Percentiles rank a stretch among this genome's conserved stretches.
These are phyloP conservation scores for Ceratobasidium sp. DNA, from an alignment of 1,284 basidiomycete species.

Conservation along the genomic window DNA sequence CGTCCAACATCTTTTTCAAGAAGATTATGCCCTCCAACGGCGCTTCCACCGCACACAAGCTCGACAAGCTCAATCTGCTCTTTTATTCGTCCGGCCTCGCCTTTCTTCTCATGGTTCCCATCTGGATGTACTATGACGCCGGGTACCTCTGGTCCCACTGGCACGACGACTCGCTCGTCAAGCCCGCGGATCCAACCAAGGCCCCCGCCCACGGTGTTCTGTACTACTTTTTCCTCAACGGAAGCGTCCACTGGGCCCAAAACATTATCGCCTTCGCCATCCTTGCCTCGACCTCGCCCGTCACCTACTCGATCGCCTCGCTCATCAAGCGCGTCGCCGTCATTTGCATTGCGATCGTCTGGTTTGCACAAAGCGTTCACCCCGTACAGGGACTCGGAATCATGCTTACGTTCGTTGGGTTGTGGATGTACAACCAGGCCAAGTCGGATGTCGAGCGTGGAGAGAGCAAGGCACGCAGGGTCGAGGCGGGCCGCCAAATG, in stretches of 20 bases:
- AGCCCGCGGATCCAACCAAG: constrained; percentile 39
- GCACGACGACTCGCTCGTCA: constrained; percentile 53
- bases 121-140: constrained; percentile 89
- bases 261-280: constrained; percentile 98
- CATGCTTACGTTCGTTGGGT: constrained; percentile 83
- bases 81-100: constrained; percentile 96
- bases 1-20: constrained; percentile 99
- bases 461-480: constrained; percentile 82
- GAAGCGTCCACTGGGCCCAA: constrained; percentile 94
- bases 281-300: constrained; percentile 93
- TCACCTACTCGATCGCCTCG: constrained; percentile 98
- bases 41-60: constrained; percentile 66
- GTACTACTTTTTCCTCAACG: constrained; percentile 88
- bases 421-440: constrained; percentile 96
- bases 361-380: constrained; percentile 92
- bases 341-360: constrained; percentile 96
- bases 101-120: constrained; percentile 91
- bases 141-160: constrained; percentile 62
- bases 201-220: constrained; percentile 61
- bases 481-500: constrained; percentile 80
- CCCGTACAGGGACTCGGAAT: constrained; percentile 89
- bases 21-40: constrained; percentile 83
- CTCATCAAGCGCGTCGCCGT: constrained; percentile 98
- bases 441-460: constrained; percentile 93
- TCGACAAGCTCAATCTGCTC: constrained; percentile 97